Conservation (phyloP, 1,139 yeast species). For the Casaregolazyma suthepensis region DNA sequence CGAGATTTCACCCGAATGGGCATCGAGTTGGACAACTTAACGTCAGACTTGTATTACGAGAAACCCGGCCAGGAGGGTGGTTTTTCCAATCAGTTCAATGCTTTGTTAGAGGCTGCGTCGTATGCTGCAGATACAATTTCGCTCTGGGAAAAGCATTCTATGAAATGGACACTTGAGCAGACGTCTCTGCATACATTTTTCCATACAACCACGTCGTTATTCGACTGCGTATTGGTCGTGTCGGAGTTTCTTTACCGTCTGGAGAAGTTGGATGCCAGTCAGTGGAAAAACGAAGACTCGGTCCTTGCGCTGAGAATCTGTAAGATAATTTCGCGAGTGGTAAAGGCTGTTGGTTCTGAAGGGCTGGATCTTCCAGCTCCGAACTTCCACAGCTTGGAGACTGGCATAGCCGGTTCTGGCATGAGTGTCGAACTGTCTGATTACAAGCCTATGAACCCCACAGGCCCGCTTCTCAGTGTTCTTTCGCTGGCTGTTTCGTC, state of each 20-base stretch:
- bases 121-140: conserved; percentile 36
- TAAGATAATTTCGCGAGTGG: conserved; percentile 27
- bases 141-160: conserved; percentile 36
- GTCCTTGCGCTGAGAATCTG: conserved; percentile 26
- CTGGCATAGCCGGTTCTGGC: neutral
- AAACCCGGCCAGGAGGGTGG: conserved; percentile 6
- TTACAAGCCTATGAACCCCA: conserved; percentile 4
- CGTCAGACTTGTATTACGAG: conserved; percentile 18
- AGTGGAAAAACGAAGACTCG: conserved; percentile 28
- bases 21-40: conserved; percentile 26
- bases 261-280: conserved; percentile 18
- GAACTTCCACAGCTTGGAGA: neutral
- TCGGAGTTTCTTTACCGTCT: conserved; percentile 32
- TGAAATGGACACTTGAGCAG: conserved; percentile 30
- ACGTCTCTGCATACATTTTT: conserved; percentile 33
- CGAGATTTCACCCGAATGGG: conserved; percentile 34
- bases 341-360: conserved; percentile 26
- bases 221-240: conserved; percentile 35
- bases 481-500: conserved; percentile 24
- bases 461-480: conserved; percentile 18
- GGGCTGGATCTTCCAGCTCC: conserved; percentile 11
- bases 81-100: conserved; percentile 20
- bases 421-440: conserved; percentile 1
- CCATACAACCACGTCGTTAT: conserved; percentile 33
- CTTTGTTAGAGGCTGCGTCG: conserved; percentile 33